These are phyloP conservation scores for Grosmannia huntii DNA, from an alignment of 2,329 filamentous ascomycete species.

Conservation along the genomic window DNA sequence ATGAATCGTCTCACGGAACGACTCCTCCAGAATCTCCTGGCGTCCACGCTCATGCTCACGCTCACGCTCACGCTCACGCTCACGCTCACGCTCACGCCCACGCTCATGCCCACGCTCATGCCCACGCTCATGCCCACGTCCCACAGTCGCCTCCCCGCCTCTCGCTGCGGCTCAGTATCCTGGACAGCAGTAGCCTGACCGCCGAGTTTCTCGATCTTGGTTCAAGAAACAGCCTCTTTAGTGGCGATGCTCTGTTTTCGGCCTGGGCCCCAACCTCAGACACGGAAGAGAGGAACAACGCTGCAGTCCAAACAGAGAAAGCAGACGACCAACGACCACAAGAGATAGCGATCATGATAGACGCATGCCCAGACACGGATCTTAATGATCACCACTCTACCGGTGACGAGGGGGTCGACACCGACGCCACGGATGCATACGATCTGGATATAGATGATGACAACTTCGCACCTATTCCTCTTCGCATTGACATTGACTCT, in stretches of 20 bases:
- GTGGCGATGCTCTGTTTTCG: conserved; percentile 12
- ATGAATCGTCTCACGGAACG: conserved; percentile 6
- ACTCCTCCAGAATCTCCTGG: conserved; percentile 11
- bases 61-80: too few relatives aligned
- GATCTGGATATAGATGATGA: neutral
- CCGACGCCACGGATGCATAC: neutral
- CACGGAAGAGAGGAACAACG: neutral
- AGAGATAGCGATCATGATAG: neutral
- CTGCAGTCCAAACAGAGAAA: neutral
- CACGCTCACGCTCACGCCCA: too few relatives aligned
- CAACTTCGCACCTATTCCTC: neutral
- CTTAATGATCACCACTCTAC: neutral
- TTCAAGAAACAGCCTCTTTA: conserved; percentile 11
- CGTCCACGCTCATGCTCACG: too few relatives aligned
- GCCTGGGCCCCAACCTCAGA: neutral
- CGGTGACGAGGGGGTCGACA: conserved; percentile 2
- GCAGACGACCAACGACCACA: conserved; percentile 5
- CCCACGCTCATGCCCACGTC: too few relatives aligned
- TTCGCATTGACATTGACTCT: neutral
- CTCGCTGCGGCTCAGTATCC: conserved; percentile 15
- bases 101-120: too few relatives aligned
- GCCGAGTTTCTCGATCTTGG: conserved; percentile 12
- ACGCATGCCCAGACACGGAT: neutral
- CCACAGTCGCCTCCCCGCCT: conserved; percentile 15
- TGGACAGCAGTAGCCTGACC: conserved; percentile 9